These are phyloP conservation scores for Physocladia obscura DNA, from an alignment of 192 early-diverging fungal species.

Conservation along the genomic window DNA sequence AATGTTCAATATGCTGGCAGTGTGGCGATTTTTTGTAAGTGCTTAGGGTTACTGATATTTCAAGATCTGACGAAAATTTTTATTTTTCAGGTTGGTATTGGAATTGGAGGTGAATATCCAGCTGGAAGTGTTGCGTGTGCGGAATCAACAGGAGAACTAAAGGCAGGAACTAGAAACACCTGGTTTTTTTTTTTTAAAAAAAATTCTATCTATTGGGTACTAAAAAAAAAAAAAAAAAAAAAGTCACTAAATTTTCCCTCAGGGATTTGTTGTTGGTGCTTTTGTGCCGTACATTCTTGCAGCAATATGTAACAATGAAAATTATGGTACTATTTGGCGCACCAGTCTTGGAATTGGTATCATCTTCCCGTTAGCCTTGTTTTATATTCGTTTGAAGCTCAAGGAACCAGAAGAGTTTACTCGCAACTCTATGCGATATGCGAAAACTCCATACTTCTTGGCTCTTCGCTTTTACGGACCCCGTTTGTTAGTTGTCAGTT, in stretches of 20 bases:
- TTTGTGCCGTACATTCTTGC: constrained; percentile 3
- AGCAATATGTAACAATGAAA: not conserved
- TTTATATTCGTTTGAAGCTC: not conserved
- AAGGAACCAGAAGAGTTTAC: not conserved
- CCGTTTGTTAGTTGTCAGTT: not conserved
- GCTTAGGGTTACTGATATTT: too few relatives aligned
- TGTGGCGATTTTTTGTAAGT: not conserved
- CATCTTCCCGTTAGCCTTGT: not conserved
- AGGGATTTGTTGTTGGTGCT: constrained; percentile 13
- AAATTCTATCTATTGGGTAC: not conserved
- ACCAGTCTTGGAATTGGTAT: not conserved
- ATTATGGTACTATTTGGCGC: not conserved
- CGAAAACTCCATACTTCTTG: not conserved
- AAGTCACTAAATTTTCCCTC: too few relatives aligned
- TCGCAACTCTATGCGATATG: not conserved
- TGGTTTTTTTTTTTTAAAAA: not conserved
- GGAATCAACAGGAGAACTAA: not conserved
- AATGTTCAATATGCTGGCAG: not conserved
- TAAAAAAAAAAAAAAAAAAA: too few relatives aligned
- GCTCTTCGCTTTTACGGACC: not conserved
- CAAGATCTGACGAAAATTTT: too few relatives aligned
- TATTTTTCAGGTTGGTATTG: too few relatives aligned
- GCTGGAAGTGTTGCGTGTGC: not conserved
- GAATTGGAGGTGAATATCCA: constrained; percentile 1
- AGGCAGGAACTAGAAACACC: not conserved